Conservation (phyloP, 768 basidiomycete species). For the Kwoniella sp. region DNA sequence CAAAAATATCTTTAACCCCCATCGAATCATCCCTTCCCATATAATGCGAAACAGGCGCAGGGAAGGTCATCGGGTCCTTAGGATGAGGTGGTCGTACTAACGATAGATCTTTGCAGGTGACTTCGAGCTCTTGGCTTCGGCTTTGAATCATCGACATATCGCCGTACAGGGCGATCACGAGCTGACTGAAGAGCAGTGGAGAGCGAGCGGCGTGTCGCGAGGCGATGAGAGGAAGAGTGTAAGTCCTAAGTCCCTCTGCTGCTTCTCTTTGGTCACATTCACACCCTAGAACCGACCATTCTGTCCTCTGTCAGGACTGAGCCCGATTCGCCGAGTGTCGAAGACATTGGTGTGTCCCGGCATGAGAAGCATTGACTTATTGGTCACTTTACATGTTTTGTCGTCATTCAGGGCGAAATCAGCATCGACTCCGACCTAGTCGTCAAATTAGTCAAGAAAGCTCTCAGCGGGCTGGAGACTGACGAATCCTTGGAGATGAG, state of each 20-base stretch:
- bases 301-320: no score
- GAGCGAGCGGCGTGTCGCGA: conserved; percentile 20
- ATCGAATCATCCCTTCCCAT: no score
- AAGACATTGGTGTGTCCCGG: no score
- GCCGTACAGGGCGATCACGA: conserved; percentile 42
- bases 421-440: conserved; percentile 25
- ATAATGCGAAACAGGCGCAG: no score
- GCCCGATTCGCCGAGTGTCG: no score
- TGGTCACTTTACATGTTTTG: background rate
- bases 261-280: background rate
- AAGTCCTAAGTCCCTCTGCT: conserved; percentile 4
- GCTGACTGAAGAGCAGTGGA: conserved; percentile 35
- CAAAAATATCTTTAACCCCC: no score
- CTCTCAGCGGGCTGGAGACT: background rate
- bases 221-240: conserved; percentile 31
- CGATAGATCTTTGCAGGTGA: conserved; percentile 46
- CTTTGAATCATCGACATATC: conserved; percentile 44
- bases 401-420: conserved; percentile 27
- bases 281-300: no score
- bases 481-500: background rate
- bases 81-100: no score
- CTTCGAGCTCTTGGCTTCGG: conserved; percentile 37
- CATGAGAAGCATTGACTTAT: background rate
- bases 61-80: no score
- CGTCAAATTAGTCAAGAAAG: conserved; percentile 21